Conservation (phyloP, 2,329 filamentous ascomycete genomes). For the Exophiala bonariae region DNA sequence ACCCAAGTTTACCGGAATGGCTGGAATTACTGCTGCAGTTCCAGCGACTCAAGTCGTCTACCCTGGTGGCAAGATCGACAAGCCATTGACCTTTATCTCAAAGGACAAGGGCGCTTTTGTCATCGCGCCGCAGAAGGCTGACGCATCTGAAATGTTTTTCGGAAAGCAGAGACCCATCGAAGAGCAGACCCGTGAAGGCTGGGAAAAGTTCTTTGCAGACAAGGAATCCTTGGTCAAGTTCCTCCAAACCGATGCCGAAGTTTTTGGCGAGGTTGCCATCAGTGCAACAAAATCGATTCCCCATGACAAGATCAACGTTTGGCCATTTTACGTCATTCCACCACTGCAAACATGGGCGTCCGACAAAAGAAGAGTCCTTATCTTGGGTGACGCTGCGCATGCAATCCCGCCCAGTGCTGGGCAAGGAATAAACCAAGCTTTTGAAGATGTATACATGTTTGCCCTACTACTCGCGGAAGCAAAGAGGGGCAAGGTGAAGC, state of each 20-base stretch:
- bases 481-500: slow-evolving; percentile 9
- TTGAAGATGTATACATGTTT: slow-evolving; percentile 56
- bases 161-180: slow-evolving; percentile 37
- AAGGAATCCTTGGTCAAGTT: slow-evolving; percentile 28
- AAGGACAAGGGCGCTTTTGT: slow-evolving; percentile 35
- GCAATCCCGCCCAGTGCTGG: slow-evolving; percentile 55
- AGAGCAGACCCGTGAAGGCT: slow-evolving; percentile 34
- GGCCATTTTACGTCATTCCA: slow-evolving; percentile 53
- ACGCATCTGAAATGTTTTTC: slow-evolving; percentile 36
- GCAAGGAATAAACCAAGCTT: slow-evolving; percentile 56
- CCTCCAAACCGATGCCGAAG: slow-evolving; percentile 18
- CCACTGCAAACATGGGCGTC: slow-evolving; percentile 52
- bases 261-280: slow-evolving; percentile 14
- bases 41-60: slow-evolving; percentile 14
- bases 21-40: slow-evolving; percentile 37
- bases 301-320: slow-evolving; percentile 36
- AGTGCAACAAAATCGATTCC: slow-evolving; percentile 16
- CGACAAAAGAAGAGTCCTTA: slow-evolving; percentile 48
- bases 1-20: slow-evolving; percentile 53
- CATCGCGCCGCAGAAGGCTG: slow-evolving; percentile 37
- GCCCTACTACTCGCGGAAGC: slow-evolving; percentile 38
- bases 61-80: slow-evolving; percentile 9
- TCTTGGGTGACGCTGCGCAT: slow-evolving; percentile 60
- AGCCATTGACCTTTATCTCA: slow-evolving; percentile 18
- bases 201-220: slow-evolving; percentile 35